Evolutionary conservation across 352 stramenopile species (phyloP), one percentile per base, ranked within the genome.

Genomic region (Phytophthora chlamydospora): DNA sequence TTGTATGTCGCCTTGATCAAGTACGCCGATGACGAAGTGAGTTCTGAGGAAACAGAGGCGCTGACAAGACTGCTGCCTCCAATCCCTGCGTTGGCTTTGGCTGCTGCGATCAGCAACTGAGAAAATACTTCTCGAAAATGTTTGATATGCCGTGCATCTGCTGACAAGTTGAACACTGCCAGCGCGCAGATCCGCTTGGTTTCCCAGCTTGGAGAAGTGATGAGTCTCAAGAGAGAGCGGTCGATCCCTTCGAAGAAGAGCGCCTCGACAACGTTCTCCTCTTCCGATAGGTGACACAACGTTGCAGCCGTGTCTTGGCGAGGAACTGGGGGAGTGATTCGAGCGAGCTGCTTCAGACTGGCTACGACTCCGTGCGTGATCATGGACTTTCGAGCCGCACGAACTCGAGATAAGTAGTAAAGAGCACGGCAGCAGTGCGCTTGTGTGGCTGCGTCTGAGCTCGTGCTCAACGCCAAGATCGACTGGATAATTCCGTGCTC

Each of bases 1-100:
- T 93, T 93, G 68, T 90, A 93, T 14, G 78, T 70, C 7, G 84
- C 78, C 43, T 93, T 89, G 51, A 93, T 66, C 41, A 93, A 64
- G 51, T 85, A 80, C 0, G 64, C 61, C 5, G 57, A 62, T 4
- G 63, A 72, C 6, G 58, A 72, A 14, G 54, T 64, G 3, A 59
- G 40, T n/a, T 53, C 44, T 9, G 46, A 19, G 16, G 63, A 61
- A 29, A 21, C 8, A 40, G 12, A 52, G 11, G 39, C 2, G 16
- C 42, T 60, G 2, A 68, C 6, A 19, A 68, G 46, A 55, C 58
- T 58, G 17, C 51, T 68, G 12, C 58, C 58, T 9, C 50, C 51
- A 27, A 64, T 51, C 32, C 44, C 58, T 13, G 16, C 33, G 27
- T 59, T 68, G 2, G 45, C 29, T 64, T 72, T 72, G 11, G 58